Conservation (phyloP, 805 yeast genomes). For the Lachancea cidri region DNA sequence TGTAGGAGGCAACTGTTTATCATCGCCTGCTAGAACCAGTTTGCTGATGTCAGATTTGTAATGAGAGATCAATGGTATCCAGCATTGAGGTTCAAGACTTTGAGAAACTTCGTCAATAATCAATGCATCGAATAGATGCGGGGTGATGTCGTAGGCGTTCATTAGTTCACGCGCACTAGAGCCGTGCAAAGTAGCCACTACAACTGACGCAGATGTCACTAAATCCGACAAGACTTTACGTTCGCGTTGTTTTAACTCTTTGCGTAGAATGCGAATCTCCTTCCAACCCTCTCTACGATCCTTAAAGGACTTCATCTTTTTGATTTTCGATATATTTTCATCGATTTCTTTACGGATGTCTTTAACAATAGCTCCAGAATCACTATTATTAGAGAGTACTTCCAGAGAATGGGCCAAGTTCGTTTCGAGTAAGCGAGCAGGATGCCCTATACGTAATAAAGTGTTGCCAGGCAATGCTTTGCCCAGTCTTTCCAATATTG, state of each 20-base stretch:
- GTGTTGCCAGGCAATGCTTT: constrained; percentile 39
- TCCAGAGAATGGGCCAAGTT: constrained; percentile 74
- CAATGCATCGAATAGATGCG: constrained; percentile 61
- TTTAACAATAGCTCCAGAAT: constrained; percentile 53
- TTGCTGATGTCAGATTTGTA: constrained; percentile 44
- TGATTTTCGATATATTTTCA: constrained; percentile 47
- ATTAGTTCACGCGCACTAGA: constrained; percentile 68
- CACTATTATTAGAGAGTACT: constrained; percentile 53
- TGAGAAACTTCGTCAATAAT: constrained; percentile 96
- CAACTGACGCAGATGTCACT: constrained; percentile 57
- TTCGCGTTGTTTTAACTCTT: constrained; percentile 66
- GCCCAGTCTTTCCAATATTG: constrained; percentile 71
- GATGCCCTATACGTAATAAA: constrained; percentile 87
- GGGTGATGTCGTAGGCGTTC: constrained; percentile 38
- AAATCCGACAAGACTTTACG: constrained; percentile 55
- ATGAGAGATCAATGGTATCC: constrained; percentile 84
- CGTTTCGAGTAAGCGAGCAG: constrained; percentile 68
- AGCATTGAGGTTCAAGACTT: constrained; percentile 89
- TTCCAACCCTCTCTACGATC: constrained; percentile 66
- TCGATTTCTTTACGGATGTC: constrained; percentile 73
- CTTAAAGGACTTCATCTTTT: constrained; percentile 54
- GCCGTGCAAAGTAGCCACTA: constrained; percentile 84
- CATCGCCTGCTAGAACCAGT: constrained; percentile 86
- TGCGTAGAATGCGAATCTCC: constrained; percentile 62
- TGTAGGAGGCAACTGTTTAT: constrained; percentile 88